Conservation (phyloP, 2,329 filamentous ascomycete species). For the Pseudocercospora fijiensis region DNA sequence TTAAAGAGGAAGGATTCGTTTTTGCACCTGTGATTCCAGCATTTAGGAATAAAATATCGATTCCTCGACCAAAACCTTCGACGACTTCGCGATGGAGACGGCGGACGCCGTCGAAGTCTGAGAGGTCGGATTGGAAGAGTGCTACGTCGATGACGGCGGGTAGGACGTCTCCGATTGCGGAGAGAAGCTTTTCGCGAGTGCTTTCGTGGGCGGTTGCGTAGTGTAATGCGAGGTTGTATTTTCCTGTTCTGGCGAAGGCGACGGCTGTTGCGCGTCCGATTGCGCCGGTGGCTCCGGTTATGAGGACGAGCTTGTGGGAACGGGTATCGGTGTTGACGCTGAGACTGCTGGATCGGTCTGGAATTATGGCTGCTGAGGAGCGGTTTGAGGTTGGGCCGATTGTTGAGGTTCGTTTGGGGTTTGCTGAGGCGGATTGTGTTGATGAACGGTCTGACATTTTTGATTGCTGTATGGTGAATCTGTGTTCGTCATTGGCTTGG, state of each 20-base stretch:
- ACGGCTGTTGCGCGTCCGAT: slow-evolving; percentile 47
- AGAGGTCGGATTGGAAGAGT: slow-evolving; percentile 32
- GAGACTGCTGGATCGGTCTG: neutral
- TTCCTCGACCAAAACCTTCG: slow-evolving; percentile 33
- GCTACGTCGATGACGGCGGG: slow-evolving; percentile 43
- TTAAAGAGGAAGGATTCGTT: slow-evolving; percentile 32
- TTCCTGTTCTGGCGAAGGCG: slow-evolving; percentile 42
- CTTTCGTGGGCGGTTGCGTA: slow-evolving; percentile 42
- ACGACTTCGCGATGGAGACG: slow-evolving; percentile 39
- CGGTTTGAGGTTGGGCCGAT: slow-evolving; percentile 16
- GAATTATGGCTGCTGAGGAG: slow-evolving; percentile 13
- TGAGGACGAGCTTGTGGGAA: slow-evolving; percentile 32
- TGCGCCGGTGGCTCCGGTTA: slow-evolving; percentile 47
- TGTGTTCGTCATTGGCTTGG: neutral
- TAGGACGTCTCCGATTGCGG: slow-evolving; percentile 35
- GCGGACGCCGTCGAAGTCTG: slow-evolving; percentile 31
- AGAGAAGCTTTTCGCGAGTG: slow-evolving; percentile 36
- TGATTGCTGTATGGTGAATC: neutral
- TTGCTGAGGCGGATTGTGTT: neutral
- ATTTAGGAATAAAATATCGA: slow-evolving; percentile 47
- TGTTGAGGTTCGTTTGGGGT: slow-evolving; percentile 4
- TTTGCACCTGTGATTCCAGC: slow-evolving; percentile 36
- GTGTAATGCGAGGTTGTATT: slow-evolving; percentile 47
- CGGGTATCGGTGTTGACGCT: slow-evolving; percentile 3
- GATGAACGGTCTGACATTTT: neutral